Evolutionary conservation across 495 filamentous ascomycete genomes (phyloP).

Genomic region (Aspergillus wentii): DNA sequence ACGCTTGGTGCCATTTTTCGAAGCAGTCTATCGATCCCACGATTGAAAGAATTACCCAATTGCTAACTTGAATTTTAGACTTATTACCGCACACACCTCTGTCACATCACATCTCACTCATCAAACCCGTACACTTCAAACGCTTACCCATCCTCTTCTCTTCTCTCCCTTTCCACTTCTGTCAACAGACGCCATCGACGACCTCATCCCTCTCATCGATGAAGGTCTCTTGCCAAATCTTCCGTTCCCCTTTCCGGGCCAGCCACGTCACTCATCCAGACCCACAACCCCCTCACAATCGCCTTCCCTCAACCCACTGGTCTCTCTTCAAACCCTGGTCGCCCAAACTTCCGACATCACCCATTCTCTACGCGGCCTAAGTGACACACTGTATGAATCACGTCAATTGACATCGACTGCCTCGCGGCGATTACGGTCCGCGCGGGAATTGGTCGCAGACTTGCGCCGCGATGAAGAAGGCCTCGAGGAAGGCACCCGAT

Average conservation of each 20-base stretch:
- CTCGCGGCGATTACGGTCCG: conserved; percentile 65
- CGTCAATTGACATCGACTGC: conserved; percentile 79
- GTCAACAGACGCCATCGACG: conserved; percentile 63
- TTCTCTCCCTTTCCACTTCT: conserved; percentile 48
- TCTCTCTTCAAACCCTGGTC: conserved; percentile 47
- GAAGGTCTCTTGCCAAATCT: conserved; percentile 47
- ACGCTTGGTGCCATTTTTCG: no score
- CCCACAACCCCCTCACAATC: conserved; percentile 29
- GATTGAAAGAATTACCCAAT: conserved; percentile 4
- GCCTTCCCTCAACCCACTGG: conserved; percentile 38
- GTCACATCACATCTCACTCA: conserved; percentile 79
- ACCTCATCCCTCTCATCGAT: conserved; percentile 60
- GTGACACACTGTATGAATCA: conserved; percentile 94
- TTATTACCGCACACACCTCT: conserved; percentile 84
- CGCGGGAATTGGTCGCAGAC: conserved; percentile 76
- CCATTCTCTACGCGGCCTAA: conserved; percentile 73
- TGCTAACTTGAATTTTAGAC: conserved; percentile 44
- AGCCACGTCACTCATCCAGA: conserved; percentile 42
- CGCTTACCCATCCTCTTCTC: conserved; percentile 65
- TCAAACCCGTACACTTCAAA: conserved; percentile 77
- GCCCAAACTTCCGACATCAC: conserved; percentile 69
- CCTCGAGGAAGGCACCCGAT: conserved; percentile 72
- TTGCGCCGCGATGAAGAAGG: conserved; percentile 76
- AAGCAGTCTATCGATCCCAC: conserved; percentile 1
- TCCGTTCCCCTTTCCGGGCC: conserved; percentile 46